Conservation (phyloP, 1,139 yeast species). For the Tardiomyces depauwii region DNA sequence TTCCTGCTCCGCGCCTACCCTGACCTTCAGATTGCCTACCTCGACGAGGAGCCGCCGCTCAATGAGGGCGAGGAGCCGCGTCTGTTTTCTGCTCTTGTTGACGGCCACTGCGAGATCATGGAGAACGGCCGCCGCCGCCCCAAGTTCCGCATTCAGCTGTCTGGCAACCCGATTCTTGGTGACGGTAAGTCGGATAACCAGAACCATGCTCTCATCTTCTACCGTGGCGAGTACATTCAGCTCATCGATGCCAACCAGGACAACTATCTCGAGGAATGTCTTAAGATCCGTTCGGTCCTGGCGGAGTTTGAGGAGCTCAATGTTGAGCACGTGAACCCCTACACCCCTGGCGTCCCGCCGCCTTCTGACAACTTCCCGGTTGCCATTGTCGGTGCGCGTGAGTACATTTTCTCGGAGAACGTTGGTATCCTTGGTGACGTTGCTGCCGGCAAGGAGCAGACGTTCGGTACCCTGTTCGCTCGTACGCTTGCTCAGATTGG, state of each 20-base stretch:
- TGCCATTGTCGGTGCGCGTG: conserved; percentile 98
- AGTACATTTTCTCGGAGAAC: conserved; percentile 96
- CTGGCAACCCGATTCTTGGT: conserved; percentile 98
- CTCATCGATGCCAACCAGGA: conserved; percentile 98
- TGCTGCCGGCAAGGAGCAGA: conserved; percentile 99
- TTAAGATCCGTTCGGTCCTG: conserved; percentile 91
- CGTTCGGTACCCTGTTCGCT: conserved; percentile 96
- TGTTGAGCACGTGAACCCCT: conserved; percentile 37
- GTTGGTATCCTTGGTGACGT: conserved; percentile 99
- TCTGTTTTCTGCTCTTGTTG: conserved; percentile 90
- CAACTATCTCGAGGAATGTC: conserved; percentile 95
- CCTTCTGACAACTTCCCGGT: conserved; percentile 58
- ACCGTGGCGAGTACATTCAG: conserved; percentile 98
- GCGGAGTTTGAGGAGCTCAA: conserved; percentile 97
- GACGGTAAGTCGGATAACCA: conserved; percentile 99
- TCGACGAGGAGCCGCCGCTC: conserved; percentile 86
- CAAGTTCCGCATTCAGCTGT: conserved; percentile 90
- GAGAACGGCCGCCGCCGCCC: conserved; percentile 99
- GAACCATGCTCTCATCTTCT: conserved; percentile 91
- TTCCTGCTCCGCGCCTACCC: conserved; percentile 97
- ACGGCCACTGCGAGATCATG: conserved; percentile 96
- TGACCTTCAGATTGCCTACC: conserved; percentile 93
- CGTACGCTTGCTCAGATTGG: conserved; percentile 98
- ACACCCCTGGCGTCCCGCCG: conserved; percentile 34
- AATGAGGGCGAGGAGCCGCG: conserved; percentile 97